Percentiles rank a stretch among this genome's conserved stretches.
Conservation (phyloP, 208 protist species). For the Kentomonas sorsogonicus region DNA sequence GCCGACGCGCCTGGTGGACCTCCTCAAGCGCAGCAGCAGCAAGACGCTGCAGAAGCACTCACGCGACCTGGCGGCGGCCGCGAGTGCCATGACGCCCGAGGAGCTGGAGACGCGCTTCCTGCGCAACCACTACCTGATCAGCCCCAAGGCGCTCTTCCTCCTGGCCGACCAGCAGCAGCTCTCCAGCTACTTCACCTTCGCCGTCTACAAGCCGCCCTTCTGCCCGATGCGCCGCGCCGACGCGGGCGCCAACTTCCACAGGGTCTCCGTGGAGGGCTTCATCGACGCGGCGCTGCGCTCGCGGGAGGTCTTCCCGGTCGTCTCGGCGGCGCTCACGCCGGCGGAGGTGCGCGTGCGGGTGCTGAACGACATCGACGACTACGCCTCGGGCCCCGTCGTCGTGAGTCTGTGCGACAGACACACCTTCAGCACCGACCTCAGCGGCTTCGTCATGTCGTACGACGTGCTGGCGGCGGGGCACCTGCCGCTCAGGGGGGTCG, state of each 20-base stretch:
- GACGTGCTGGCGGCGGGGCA: slow-evolving; percentile 78
- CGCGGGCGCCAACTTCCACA: slow-evolving; percentile 67
- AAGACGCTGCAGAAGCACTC: slow-evolving; percentile 55
- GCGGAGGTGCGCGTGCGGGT: slow-evolving; percentile 56
- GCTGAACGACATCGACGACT: slow-evolving; percentile 59
- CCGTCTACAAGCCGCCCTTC: slow-evolving; percentile 85
- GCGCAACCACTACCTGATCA: slow-evolving; percentile 76
- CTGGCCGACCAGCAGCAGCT: slow-evolving; percentile 32
- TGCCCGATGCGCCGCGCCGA: slow-evolving; percentile 77
- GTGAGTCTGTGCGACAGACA: slow-evolving; percentile 48
- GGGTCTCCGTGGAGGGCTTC: slow-evolving; percentile 80
- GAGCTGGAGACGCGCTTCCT: slow-evolving; percentile 68
- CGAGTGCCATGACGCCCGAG: slow-evolving; percentile 38
- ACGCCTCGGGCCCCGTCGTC: slow-evolving; percentile 72
- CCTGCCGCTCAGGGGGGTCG: slow-evolving; percentile 27
- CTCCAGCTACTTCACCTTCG: slow-evolving; percentile 47
- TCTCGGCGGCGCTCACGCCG: slow-evolving; percentile 7
- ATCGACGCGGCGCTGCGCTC: slow-evolving; percentile 57
- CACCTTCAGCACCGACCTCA: slow-evolving; percentile 37
- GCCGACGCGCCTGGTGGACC: slow-evolving; percentile 54
- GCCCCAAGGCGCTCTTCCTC: slow-evolving; percentile 59
- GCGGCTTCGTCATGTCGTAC: slow-evolving; percentile 53
- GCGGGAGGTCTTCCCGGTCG: slow-evolving; percentile 10
- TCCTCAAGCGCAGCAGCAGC: slow-evolving; percentile 63
- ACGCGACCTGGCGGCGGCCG: slow-evolving; percentile 36